Evolutionary conservation across 2,329 filamentous ascomycete genomes (phyloP).

Genomic region (Stagonosporopsis vannaccii): DNA sequence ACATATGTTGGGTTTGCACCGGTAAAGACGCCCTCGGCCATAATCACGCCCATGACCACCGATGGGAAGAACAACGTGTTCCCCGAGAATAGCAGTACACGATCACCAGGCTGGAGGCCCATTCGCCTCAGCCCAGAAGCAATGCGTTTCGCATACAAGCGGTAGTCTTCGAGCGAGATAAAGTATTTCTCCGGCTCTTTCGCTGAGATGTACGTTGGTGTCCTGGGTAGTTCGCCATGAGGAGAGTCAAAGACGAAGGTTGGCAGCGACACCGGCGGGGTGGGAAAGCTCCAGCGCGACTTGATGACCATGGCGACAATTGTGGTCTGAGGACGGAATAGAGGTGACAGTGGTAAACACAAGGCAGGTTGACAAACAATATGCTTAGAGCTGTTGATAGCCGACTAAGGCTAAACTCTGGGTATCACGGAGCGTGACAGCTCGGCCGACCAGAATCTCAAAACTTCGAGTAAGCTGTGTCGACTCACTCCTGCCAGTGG

Average conservation of each 20-base stretch:
- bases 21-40: constrained; percentile 80
- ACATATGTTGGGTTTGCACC: constrained; percentile 76
- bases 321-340: neutral
- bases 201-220: constrained; percentile 67
- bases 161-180: constrained; percentile 69
- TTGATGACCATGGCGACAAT: constrained; percentile 58
- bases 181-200: constrained; percentile 71
- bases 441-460: constrained; percentile 2
- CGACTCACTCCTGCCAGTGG: neutral
- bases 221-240: constrained; percentile 54
- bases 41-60: constrained; percentile 74
- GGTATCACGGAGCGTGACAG: neutral
- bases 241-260: constrained; percentile 61
- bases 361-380: neutral
- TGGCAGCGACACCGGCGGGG: constrained; percentile 56
- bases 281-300: constrained; percentile 57
- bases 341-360: neutral
- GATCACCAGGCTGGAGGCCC: constrained; percentile 70
- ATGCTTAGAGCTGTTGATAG: neutral
- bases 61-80: constrained; percentile 78
- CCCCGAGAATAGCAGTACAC: constrained; percentile 75
- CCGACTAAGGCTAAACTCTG: constrained; percentile 5
- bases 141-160: constrained; percentile 74
- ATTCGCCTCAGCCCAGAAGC: constrained; percentile 70
- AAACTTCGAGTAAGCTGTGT: constrained; percentile 6